A percentile compares a stretch with the other conserved stretches of the same genome.
phyloP scores from a whole-genome alignment of 805 yeast species.

The Blastobotrys terrestris region DNA sequence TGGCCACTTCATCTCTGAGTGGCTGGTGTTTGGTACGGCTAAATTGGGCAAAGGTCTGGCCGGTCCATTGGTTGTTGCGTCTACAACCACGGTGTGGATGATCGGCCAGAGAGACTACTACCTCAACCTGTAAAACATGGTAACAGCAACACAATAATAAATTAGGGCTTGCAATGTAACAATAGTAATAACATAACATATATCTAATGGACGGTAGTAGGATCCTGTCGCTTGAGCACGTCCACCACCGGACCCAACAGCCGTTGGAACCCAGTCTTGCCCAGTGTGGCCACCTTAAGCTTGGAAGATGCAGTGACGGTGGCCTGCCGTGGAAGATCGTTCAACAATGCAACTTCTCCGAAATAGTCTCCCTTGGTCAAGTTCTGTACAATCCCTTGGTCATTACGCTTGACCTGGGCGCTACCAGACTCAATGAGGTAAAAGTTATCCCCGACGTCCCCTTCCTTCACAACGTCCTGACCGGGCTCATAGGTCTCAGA shows the following conservation, averaged over 20 bases:
- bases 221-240: slow-evolving; percentile 79
- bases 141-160: neutral
- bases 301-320: slow-evolving; percentile 71
- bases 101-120: slow-evolving; percentile 60
- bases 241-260: slow-evolving; percentile 92
- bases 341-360: slow-evolving; percentile 90
- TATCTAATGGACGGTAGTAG: slow-evolving; percentile 35
- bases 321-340: slow-evolving; percentile 91
- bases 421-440: slow-evolving; percentile 74
- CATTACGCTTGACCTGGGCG: slow-evolving; percentile 64
- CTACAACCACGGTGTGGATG: slow-evolving; percentile 80
- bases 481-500: slow-evolving; percentile 69
- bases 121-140: slow-evolving; percentile 15
- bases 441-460: slow-evolving; percentile 75
- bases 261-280: slow-evolving; percentile 88
- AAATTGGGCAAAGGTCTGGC: slow-evolving; percentile 79
- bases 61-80: slow-evolving; percentile 83
- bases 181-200: no score
- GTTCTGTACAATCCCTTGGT: slow-evolving; percentile 52
- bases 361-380: slow-evolving; percentile 84
- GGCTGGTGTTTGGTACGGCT: slow-evolving; percentile 73
- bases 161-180: no score
- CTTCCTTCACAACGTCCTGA: slow-evolving; percentile 72
- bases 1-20: slow-evolving; percentile 75
- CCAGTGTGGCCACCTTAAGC: slow-evolving; percentile 86